Evolutionary conservation across 2,329 filamentous ascomycete species (phyloP).

Genomic region (Aureobasidium lini): DNA sequence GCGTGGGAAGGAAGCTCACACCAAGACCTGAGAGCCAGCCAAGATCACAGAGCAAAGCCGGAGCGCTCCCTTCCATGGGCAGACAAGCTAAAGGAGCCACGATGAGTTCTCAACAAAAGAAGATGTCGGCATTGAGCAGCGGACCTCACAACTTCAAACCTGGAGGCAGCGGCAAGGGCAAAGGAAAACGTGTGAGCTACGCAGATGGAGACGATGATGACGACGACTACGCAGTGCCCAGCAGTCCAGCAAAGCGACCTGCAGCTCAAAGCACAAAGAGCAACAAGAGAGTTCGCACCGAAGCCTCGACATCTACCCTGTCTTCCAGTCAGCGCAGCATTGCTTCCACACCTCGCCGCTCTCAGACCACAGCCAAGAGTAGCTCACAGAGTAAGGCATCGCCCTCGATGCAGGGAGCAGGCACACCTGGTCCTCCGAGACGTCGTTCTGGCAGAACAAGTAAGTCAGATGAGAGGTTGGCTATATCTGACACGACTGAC

Average conservation of each 20-base stretch:
- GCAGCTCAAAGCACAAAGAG: neutral
- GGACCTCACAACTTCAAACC: slow-evolving; percentile 11
- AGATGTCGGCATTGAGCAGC: slow-evolving; percentile 6
- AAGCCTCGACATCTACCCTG: neutral
- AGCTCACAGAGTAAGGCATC: neutral
- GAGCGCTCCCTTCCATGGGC: neutral
- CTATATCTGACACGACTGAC: neutral
- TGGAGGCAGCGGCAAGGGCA: neutral
- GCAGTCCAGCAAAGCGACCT: neutral
- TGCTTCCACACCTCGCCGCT: neutral
- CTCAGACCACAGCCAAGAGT: neutral
- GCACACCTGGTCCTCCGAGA: neutral
- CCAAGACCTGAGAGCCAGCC: neutral
- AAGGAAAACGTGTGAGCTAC: neutral
- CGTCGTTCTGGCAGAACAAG: slow-evolving; percentile 1
- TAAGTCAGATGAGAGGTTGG: neutral
- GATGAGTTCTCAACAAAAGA: neutral
- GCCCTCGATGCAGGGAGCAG: neutral
- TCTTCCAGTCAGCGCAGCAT: neutral
- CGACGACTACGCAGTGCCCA: neutral
- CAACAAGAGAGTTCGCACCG: neutral
- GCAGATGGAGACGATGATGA: neutral
- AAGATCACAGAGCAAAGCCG: neutral
- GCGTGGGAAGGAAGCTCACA: slow-evolving; percentile 6
- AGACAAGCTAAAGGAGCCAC: neutral